Evolutionary conservation across 345 rosid genomes (phyloP), one percentile per base, ranked within the genome.

Genomic region (Eucalyptus viminalis): DNA sequence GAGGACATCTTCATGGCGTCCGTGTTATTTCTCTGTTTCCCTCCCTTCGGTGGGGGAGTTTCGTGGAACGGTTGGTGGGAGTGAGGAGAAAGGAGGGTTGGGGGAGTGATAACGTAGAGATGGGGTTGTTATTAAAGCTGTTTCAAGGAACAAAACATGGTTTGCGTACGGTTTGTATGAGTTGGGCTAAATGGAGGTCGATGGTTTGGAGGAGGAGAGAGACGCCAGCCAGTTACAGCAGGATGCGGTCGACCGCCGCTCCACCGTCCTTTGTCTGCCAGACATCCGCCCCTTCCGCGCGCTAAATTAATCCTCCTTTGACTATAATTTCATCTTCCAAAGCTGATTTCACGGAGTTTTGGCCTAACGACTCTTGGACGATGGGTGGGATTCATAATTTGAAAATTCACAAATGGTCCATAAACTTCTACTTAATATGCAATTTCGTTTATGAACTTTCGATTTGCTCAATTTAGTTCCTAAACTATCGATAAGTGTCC

Each of bases 1-100:
- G 62, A 29, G 83, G 67, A 19, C 72, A 87, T 69, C 83, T 89
- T 88, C 94, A 94, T 94, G 24, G 88, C 76, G 50, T 25, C 58
- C 54, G 56, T 53, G 47, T 31, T 81, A 49, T 22, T 37, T 45
- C 58, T 87, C 51, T 47, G 58, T 44, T 62, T 62, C 56, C 51
- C 21, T 86, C 29, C 37, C 44, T 87, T 86, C 44, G 53, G 22
- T 19, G 47, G 47, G 47, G 47, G 83, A 76, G 22, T 37, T 37
- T 76, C 29, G 83, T 37, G 47, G 27, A 76, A 12, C 47, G 47
- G 27, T 40, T 37, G 83, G 83, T 6, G 47, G 83, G 83, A 11
- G 25, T 40, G 83, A 37, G 43, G 83, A 21, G 4, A 76, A 76
- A 19, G 14, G 83, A 37, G 14, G 83, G 83, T 76, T 21, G 11